Evolutionary conservation across 1,284 basidiomycete species (phyloP), one percentile per base, ranked within the genome.

Genomic region (Sporisorium graminicola): DNA sequence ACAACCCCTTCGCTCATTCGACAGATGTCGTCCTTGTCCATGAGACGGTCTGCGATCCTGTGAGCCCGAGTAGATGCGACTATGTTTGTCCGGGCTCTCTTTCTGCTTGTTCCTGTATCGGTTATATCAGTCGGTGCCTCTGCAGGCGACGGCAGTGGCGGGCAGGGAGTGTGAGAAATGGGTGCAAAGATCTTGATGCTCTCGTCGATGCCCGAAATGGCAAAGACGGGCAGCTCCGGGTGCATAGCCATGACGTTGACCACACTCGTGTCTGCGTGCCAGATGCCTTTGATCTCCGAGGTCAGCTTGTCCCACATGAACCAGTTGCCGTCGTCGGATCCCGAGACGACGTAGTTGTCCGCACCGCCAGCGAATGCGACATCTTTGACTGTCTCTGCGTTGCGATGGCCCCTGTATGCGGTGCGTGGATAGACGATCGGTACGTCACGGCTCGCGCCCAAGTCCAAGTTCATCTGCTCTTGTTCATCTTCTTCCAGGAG

Each of bases 311-410:
- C 52, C 74, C 76, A 98, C 12, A 95, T 88, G 85, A 97, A 89
- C 70, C 87, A 88, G 72, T 88, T 87, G 5, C 89, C 95, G 81
- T 95, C 94, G 82, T 98, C 95, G 0, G 92, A 93, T 5, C 95
- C 95, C n/a, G 92, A 94, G 9, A 90, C 88, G 35, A 97, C 89
- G 68, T 89, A 92, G 83, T 94, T 91, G 69, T 94, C 92, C 40
- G 87, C 86, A 5, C 91, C 90, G 0, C 93, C 94, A 37, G 94
- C 86, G 82, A 94, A 95, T 84, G 93, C 94, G 76, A 93, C 94
- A 85, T 97, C 95, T 86, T 97, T 98, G 61, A 95, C 90, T 0
- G 95, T 98, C 75, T 91, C 91, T 4, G 92, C 87, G 85, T 97
- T 98, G 71, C 91, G 90, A 43, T 92, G 91, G 2, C 95, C 95